Percentiles rank a stretch among this genome's conserved stretches.
Conservation (phyloP, 176 grass and related monocot species). For the Leersia perrieri region DNA sequence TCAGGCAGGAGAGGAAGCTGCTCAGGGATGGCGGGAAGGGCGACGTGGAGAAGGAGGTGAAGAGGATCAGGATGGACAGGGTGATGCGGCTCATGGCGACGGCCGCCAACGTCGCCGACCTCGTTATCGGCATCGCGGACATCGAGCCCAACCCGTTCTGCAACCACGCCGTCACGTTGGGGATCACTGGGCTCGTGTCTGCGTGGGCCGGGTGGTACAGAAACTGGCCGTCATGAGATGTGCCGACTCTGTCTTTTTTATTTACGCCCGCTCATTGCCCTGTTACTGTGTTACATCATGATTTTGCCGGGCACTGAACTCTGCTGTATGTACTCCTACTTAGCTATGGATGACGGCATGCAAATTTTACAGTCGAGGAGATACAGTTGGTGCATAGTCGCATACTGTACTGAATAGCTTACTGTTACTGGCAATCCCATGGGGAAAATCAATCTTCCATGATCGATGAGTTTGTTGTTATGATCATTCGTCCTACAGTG, state of each 20-base stretch:
- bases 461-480: background rate
- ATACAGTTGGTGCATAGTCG: background rate
- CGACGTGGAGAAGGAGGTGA: slow-evolving; percentile 34
- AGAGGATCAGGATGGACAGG: slow-evolving; percentile 58
- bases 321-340: background rate
- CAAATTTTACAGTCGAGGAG: background rate
- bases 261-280: background rate
- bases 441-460: background rate
- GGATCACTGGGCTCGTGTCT: slow-evolving; percentile 89
- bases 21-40: background rate
- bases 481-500: background rate
- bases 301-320: background rate
- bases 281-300: background rate
- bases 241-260: background rate
- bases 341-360: background rate
- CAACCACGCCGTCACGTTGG: slow-evolving; percentile 75
- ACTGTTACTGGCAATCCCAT: background rate
- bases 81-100: slow-evolving; percentile 95
- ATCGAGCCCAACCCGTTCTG: slow-evolving; percentile 92
- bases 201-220: slow-evolving; percentile 98
- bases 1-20: slow-evolving; percentile 51
- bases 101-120: slow-evolving; percentile 77
- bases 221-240: slow-evolving; percentile 71
- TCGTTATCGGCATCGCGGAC: slow-evolving; percentile 67
- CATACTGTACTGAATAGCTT: background rate